Percentiles rank a stretch among this genome's conserved stretches.
Evolutionary conservation across 306 rosid genomes (phyloP).

Genomic region (Hylodesmum podocarpum): DNA sequence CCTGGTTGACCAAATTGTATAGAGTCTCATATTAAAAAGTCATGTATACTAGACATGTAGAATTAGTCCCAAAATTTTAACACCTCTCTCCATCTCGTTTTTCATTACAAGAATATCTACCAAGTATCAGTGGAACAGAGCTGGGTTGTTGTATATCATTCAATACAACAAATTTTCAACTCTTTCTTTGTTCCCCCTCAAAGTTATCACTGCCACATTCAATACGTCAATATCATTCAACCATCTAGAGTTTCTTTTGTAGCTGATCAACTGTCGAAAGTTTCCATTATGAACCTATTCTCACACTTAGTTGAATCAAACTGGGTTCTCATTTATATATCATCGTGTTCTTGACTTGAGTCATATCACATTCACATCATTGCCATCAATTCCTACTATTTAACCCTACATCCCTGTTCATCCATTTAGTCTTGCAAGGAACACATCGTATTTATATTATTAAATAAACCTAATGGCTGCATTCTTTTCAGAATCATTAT

Average conservation of each 20-base stretch:
- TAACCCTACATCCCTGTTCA: background rate
- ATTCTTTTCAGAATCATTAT: background rate
- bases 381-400: background rate
- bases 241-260: background rate
- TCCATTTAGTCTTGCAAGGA: background rate
- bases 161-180: background rate
- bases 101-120: background rate
- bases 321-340: background rate
- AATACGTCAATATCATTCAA: background rate
- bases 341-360: background rate
- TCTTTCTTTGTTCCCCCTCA: background rate
- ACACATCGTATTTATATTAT: background rate
- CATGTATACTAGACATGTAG: background rate
- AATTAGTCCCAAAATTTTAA: background rate
- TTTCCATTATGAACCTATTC: background rate
- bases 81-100: background rate
- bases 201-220: background rate
- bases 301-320: background rate
- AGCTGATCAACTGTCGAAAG: background rate
- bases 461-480: background rate
- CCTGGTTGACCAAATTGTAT: background rate
- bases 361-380: background rate
- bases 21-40: background rate
- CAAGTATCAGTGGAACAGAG: background rate
- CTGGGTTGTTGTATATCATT: background rate